phyloP scores from a whole-genome alignment of 352 stramenopile species.

The Blastocystis sp. region DNA sequence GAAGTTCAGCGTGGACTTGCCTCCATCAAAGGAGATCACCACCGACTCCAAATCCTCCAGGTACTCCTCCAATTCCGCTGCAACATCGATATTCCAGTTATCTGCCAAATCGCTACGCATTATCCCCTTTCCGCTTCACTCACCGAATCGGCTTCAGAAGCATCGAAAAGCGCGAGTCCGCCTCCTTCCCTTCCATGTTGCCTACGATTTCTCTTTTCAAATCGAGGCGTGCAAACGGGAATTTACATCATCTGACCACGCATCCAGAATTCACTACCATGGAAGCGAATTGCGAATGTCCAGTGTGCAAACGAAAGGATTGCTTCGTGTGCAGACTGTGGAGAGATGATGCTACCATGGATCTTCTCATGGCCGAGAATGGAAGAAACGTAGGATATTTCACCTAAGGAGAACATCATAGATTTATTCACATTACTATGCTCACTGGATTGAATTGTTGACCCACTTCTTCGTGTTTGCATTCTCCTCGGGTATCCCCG shows the following conservation, averaged over 20 bases:
- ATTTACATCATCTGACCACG: neutral
- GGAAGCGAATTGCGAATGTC: neutral
- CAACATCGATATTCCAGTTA: conserved; percentile 80
- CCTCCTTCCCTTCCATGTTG: conserved; percentile 10
- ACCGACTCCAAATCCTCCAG: conserved; percentile 68
- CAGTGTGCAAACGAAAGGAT: neutral
- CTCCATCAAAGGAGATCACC: conserved; percentile 60
- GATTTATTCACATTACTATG: conserved; percentile 4
- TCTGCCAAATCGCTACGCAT: conserved; percentile 72
- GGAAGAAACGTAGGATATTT: neutral
- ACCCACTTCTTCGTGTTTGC: conserved; percentile 26
- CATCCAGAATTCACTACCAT: neutral
- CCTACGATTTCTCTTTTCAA: neutral
- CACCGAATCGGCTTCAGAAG: conserved; percentile 58
- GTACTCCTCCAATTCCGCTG: conserved; percentile 75
- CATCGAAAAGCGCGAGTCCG: conserved; percentile 13
- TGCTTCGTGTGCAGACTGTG: neutral
- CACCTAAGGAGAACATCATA: neutral
- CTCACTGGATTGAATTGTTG: conserved; percentile 1
- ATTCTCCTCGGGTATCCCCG: neutral
- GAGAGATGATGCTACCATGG: neutral
- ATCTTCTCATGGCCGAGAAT: neutral
- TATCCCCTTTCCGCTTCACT: neutral
- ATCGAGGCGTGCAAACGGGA: neutral
- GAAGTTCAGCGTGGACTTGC: conserved; percentile 60